Base-by-base conservation (phyloP, 176 grass and related monocot genomes). In the Aegilops bicornis region DNA sequence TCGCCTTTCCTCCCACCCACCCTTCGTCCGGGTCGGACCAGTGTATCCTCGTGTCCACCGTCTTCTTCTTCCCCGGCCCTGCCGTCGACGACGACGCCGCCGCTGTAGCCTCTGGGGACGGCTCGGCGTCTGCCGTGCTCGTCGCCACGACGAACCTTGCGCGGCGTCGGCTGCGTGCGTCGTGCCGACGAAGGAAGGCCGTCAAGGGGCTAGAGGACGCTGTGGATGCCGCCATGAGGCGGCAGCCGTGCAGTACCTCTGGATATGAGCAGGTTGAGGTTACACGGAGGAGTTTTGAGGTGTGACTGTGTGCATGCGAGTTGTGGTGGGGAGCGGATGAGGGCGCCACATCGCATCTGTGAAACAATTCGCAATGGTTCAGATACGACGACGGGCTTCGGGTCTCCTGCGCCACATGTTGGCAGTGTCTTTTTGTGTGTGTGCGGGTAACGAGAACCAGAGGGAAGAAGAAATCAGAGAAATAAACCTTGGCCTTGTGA, bases 21-120 rank as follows among this genome's bases (percentile, higher is more conserved):
- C 96, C 96, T 82, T 98, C 96, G 66, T 98, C 82, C 9, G 92
- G 90, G 79, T 86, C 89, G 2, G 84, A 90, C 96, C 96, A 95
- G 84, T 98, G 93, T 42, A 98, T 95, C 91, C 96, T 93, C 10
- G 96, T 98, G 92, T 98, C 96, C 64, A 98, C 91, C 19, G 89
- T 88, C 32, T 89, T 92, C 86, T 88, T 91, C 92, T 45, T 91
- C 48, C 63, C 80, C 7, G 80, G 89, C 33, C 72, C 86, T 4
- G 83, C 64, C 0, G 83, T 58, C 3, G 78, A 19, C 10, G 65
- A 24, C 40, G 86, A 50, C 11, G 20, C 0, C 20, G 59, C 7
- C 8, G 20, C 60, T 19, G 50, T 19, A 54, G 50, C n/a, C 6
- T 83, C 71, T 1, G 78, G 56, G 22, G 86, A 62, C 1, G 86